These are phyloP conservation scores for Peronospora farinosa DNA, from an alignment of 352 stramenopile genomes.

Conservation along the genomic window DNA sequence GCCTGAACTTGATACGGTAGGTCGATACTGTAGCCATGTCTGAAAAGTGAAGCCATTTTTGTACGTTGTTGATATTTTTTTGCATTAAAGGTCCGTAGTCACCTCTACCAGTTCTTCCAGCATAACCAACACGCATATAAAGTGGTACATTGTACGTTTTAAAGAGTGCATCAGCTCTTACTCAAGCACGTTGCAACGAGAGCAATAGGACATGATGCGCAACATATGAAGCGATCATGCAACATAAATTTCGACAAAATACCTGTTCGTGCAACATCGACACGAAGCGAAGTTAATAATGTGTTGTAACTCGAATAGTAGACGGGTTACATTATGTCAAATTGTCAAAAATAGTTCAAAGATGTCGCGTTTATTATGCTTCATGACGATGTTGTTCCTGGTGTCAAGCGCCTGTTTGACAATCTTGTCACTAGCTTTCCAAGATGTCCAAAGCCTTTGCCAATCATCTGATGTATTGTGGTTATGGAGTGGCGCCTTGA, in stretches of 20 bases:
- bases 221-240: neutral
- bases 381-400: slow-evolving; percentile 13
- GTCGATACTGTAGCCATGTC: neutral
- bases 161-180: neutral
- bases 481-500: slow-evolving; percentile 69
- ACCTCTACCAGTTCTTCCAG: slow-evolving; percentile 13
- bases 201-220: no score
- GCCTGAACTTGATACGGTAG: slow-evolving; percentile 36
- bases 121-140: slow-evolving; percentile 2
- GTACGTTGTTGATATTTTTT: neutral
- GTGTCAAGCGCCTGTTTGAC: neutral
- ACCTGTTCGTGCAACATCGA: no score
- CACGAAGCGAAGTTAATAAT: no score
- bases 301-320: no score
- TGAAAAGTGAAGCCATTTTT: slow-evolving; percentile 1
- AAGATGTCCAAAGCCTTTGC: slow-evolving; percentile 16
- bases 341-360: slow-evolving; percentile 2
- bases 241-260: neutral
- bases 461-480: slow-evolving; percentile 47
- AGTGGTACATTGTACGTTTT: neutral
- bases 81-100: slow-evolving; percentile 7
- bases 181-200: neutral
- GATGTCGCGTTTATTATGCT: slow-evolving; percentile 5
- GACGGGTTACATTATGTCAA: no score
- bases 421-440: neutral